phyloP scores from a whole-genome alignment of 257 asterid species.

The Nicotiana knightiana region DNA sequence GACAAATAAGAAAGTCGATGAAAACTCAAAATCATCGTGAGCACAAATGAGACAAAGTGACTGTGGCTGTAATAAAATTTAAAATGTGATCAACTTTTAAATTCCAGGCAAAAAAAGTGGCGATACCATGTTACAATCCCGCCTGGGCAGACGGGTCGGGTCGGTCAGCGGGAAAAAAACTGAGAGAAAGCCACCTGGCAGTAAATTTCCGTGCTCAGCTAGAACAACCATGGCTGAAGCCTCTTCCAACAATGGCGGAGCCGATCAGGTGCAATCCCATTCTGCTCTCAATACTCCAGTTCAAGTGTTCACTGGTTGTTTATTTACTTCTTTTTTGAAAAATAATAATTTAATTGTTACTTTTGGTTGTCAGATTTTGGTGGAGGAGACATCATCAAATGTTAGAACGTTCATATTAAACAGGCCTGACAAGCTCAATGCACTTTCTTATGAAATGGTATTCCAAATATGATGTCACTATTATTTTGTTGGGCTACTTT shows the following conservation, averaged over 20 bases:
- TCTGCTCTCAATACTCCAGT: neutral
- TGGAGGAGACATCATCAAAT: neutral
- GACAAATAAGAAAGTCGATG: no score
- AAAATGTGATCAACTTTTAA: no score
- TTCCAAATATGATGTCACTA: neutral
- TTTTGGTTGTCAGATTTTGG: conserved; percentile 2
- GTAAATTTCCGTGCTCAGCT: no score
- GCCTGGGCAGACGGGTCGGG: no score
- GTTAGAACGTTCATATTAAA: conserved; percentile 5
- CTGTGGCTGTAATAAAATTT: no score
- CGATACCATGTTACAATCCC: no score
- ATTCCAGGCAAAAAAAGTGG: no score
- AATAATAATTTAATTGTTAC: neutral
- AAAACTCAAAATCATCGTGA: no score
- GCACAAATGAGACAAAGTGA: no score
- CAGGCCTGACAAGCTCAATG: neutral
- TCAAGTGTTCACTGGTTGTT: conserved; percentile 2
- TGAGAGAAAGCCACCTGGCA: no score
- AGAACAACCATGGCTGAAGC: conserved; percentile 32
- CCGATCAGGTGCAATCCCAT: conserved; percentile 30
- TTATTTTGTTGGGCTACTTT: no score
- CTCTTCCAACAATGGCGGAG: conserved; percentile 28
- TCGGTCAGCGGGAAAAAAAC: no score
- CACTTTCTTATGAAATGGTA: neutral
- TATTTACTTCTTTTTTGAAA: neutral